Conservation (phyloP, 768 basidiomycete species). For the Symmetrospora coprosmae region DNA sequence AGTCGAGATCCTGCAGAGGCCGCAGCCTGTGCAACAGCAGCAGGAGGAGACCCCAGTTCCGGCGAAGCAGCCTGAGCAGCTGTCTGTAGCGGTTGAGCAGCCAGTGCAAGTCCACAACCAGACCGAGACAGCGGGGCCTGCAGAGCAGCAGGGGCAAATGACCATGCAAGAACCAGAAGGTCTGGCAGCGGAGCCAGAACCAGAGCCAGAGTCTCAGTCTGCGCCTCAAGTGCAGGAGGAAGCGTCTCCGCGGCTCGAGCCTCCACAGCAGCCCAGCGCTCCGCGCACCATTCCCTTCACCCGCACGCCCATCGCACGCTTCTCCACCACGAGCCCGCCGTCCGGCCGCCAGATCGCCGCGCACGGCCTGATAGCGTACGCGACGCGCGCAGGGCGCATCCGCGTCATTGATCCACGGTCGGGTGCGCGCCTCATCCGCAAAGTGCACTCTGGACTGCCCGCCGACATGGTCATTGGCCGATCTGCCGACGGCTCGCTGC, state of each 20-base stretch:
- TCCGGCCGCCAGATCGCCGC: constrained; percentile 11
- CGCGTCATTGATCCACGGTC: constrained; percentile 1
- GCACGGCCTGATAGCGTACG: constrained; percentile 10
- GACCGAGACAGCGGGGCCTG: too few relatives aligned
- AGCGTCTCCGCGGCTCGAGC: neutral
- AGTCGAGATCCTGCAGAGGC: too few relatives aligned
- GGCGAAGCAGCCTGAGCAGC: too few relatives aligned
- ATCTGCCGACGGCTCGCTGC: neutral
- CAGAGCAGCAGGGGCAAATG: too few relatives aligned
- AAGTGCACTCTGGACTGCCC: neutral
- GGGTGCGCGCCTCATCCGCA: constrained; percentile 9
- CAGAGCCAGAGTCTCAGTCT: neutral
- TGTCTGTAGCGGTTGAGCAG: too few relatives aligned
- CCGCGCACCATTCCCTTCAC: neutral
- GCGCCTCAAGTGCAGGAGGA: neutral
- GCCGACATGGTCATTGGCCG: neutral
- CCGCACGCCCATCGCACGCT: neutral
- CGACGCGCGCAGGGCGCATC: neutral
- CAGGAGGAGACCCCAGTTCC: too few relatives aligned
- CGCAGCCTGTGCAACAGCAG: too few relatives aligned
- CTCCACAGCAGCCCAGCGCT: neutral
- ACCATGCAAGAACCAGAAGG: too few relatives aligned
- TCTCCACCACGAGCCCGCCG: neutral
- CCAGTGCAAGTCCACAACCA: too few relatives aligned
- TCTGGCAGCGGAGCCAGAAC: neutral